Conservation (phyloP, 352 stramenopile genomes). For the Globisporangium viniferum region DNA sequence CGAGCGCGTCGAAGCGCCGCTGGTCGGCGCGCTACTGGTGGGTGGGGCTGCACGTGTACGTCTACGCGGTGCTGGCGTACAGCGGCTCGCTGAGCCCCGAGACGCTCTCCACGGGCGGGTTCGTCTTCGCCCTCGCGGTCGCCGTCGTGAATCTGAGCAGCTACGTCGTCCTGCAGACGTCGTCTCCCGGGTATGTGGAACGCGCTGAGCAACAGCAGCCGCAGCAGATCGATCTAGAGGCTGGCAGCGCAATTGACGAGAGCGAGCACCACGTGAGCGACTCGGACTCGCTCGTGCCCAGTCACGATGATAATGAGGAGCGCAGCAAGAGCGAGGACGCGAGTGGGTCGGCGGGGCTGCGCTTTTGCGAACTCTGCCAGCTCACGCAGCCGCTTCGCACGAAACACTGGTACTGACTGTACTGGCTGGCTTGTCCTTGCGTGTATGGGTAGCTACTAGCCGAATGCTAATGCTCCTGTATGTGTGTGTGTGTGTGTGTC, state of each 20-base stretch:
- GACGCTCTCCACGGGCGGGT: constrained; percentile 33
- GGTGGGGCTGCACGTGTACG: constrained; percentile 58
- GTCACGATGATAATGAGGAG: neutral
- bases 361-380: constrained; percentile 59
- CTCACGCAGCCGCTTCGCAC: constrained; percentile 59
- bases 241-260: neutral
- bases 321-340: neutral
- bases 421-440: constrained; percentile 4
- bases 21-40: constrained; percentile 71
- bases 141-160: constrained; percentile 33
- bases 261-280: constrained; percentile 28
- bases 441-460: neutral
- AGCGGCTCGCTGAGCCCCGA: constrained; percentile 28
- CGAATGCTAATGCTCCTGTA: constrained; percentile 3
- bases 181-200: constrained; percentile 54
- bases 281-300: constrained; percentile 28
- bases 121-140: constrained; percentile 36
- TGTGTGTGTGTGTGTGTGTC: neutral
- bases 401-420: constrained; percentile 61
- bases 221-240: constrained; percentile 21
- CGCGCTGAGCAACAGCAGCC: neutral
- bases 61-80: constrained; percentile 47
- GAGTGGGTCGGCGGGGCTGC: constrained; percentile 16
- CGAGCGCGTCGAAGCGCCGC: constrained; percentile 40
- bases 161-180: constrained; percentile 62